Evolutionary conservation across 352 stramenopile genomes (phyloP), one percentile per base, ranked within the genome.

Genomic region (Peronospora destructor): DNA sequence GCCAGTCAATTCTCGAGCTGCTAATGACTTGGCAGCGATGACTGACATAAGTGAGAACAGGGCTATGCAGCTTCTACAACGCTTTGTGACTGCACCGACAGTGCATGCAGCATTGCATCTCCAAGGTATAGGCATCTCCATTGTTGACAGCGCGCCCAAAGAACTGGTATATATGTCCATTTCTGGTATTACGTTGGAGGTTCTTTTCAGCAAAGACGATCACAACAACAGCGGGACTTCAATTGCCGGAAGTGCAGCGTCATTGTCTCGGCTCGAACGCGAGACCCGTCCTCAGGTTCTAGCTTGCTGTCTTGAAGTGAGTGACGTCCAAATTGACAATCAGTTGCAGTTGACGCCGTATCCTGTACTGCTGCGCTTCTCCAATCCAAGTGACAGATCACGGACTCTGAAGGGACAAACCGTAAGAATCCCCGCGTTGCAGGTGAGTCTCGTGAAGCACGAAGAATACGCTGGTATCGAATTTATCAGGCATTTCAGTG

Each of bases 271-370:
- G 2, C 44, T 88, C 10, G 62, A 86, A 43, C 72, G 70, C 13
- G 72, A 91, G 42, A 77, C 56, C 3, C 63, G 66, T 7, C 59
- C 76, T 10, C 71, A 65, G 5, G 77, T 88, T 52, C 53, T 86
- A 36, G 82, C 76, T 16, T 71, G 65, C 9, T 76, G 78, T 10
- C 78, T 92, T 32, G 61, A 85, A 30, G 68, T 94, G 42, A 66
- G 69, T 30, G 82, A 91, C 26, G 64, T 94, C n/a, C 84, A 94
- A 60, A 77, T 94, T 19, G 84, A 94, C 56, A 93, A 94, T 41
- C 82, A 94, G 54, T 64, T 94, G 30, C 68, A 85, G 28, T 54
- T 75, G 36, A 93, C 84, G 6, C 78, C 79, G 33, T 93, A 87
- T 56, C 84, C 84, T 14, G 84, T 94, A 32, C 56, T 94, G 3